Evolutionary conservation across 169 alveolate species (phyloP), one percentile per base, ranked within the genome.

Genomic region (Eimeria zaria): DNA sequence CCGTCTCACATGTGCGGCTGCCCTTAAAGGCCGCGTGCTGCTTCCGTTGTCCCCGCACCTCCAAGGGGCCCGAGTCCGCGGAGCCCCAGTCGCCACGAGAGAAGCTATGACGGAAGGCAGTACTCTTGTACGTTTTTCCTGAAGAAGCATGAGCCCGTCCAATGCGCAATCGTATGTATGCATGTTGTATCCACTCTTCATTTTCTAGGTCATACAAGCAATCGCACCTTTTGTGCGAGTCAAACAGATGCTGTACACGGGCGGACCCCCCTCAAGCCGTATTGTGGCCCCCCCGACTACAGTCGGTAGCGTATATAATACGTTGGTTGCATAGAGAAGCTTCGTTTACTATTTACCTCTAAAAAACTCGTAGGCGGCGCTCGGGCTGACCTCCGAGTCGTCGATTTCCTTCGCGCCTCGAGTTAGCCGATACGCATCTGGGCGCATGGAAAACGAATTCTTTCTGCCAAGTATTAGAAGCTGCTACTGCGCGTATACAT

Each of bases 71-170:
- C 62, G 94, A 87, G 67, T 44, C 67, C 44, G 94, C 41, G 11
- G 41, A 30, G 39, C 83, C 83, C 84, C 78, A 64, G 9, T 69
- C 83, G 39, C 48, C 46, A 46, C 94, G 83, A 8, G 83, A 9
- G 18, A 87, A 87, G 18, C 83, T 83, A 60, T 87, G 44, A 16
- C 67, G 94, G 36, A 87, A 87, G 5, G 44, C 62, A 12, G 84
- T 87, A 58, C 94, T 87, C 83, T 87, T 87, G 94, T 87, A 87
- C 83, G 94, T 87, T 51, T 87, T 87, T 14, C 94, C 94, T 87
- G 94, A 39, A 64, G 81, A 24, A 46, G 33, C 44, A 7, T 46
- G n/a, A 0, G 7, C 69, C 22, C 41, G 18, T 46, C 41, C 39
- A 80, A 46, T 12, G 46, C 11, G 69, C 69, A 39, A 48, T 27